A percentile compares a stretch with the other conserved stretches of the same genome.
Evolutionary conservation across 768 basidiomycete species (phyloP).

Genomic region (Boletus pseudo-olivaceus): DNA sequence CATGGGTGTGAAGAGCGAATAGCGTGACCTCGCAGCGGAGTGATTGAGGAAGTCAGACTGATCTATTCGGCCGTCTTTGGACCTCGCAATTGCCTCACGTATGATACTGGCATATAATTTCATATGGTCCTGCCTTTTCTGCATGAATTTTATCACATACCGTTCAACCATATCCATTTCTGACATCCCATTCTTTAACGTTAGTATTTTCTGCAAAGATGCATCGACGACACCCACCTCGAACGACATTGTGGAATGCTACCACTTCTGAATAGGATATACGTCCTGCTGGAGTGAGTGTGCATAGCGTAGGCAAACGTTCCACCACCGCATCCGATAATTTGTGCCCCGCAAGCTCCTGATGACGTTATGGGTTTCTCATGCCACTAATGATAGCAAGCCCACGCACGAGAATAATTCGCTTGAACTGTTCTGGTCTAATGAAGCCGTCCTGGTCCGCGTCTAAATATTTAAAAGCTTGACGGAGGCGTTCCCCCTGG

Average conservation of each 20-base stretch:
- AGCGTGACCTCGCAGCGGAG: constrained; percentile 81
- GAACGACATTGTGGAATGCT: constrained; percentile 95
- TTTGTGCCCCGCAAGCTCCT: constrained; percentile 98
- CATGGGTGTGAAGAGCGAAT: constrained; percentile 96
- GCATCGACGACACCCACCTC: constrained; percentile 51
- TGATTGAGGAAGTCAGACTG: constrained; percentile 94
- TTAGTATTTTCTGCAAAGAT: constrained; percentile 2
- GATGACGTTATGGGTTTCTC: background rate
- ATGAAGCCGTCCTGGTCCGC: constrained; percentile 92
- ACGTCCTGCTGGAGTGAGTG: constrained; percentile 80
- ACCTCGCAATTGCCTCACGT: constrained; percentile 84
- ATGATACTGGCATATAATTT: constrained; percentile 54
- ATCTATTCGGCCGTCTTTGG: constrained; percentile 94
- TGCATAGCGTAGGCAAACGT: constrained; percentile 86
- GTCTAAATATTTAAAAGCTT: constrained; percentile 93
- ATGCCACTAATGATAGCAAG: background rate
- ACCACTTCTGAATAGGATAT: constrained; percentile 96
- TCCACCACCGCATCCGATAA: constrained; percentile 92
- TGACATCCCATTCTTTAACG: constrained; percentile 2
- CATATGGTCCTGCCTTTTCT: background rate
- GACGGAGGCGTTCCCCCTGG: constrained; percentile 95
- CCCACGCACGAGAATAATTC: constrained; percentile 81
- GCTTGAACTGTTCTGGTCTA: constrained; percentile 88
- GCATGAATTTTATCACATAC: constrained; percentile 30
- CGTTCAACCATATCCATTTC: constrained; percentile 98